These are phyloP conservation scores for Lentinula lateritia DNA, from an alignment of 768 basidiomycete genomes.

Conservation along the genomic window DNA sequence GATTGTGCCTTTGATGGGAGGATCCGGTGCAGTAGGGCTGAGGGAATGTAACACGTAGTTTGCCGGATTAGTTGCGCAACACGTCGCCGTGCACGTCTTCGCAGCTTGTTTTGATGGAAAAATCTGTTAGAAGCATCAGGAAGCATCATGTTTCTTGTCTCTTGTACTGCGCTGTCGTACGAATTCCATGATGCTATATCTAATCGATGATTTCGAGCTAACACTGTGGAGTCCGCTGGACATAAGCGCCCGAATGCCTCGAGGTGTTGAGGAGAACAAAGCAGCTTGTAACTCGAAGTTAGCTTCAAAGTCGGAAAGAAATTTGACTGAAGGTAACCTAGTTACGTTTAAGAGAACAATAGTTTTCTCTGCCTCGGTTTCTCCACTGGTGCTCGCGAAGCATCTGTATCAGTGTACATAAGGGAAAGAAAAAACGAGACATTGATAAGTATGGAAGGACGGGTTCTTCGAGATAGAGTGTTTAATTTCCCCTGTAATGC, in stretches of 20 bases:
- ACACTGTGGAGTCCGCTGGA: not conserved
- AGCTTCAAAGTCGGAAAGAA: no score
- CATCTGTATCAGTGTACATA: not conserved
- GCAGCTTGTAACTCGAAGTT: not conserved
- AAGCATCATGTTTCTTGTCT: no score
- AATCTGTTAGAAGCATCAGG: not conserved
- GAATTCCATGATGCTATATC: not conserved
- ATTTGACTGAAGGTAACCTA: no score
- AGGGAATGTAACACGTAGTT: no score
- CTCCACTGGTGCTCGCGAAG: not conserved
- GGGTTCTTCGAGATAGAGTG: not conserved
- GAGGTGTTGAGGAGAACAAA: not conserved
- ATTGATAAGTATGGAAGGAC: not conserved
- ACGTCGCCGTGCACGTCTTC: not conserved
- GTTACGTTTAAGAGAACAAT: not conserved
- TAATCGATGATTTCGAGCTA: not conserved
- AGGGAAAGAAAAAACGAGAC: not conserved
- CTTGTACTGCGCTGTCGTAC: no score
- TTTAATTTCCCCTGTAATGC: not conserved
- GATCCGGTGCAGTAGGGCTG: no score
- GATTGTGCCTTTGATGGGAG: no score
- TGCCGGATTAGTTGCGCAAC: not conserved
- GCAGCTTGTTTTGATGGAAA: not conserved
- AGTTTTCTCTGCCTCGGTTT: not conserved
- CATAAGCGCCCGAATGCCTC: not conserved